Evolutionary conservation across 306 rosid genomes (phyloP), one percentile per base, ranked within the genome.

Genomic region (Quercus parvula): DNA sequence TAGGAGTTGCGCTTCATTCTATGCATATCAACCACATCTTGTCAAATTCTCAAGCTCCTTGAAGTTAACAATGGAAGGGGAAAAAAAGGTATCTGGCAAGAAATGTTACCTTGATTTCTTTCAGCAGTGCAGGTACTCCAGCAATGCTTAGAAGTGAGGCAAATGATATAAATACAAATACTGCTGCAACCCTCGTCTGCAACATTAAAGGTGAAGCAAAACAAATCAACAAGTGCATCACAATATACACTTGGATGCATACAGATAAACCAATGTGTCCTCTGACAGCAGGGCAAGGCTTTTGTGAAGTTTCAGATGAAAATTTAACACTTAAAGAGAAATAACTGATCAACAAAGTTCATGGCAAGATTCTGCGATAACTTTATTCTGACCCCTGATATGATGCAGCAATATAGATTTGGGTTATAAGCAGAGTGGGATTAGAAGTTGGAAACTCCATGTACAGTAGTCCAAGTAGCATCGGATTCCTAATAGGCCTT

Each of bases 181-280:
- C 77, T 56, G 99, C 98, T 25, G 97, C 99, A 85, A 95, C 99
- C 87, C 98, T 93, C 74, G 93, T 86, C 99, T 95, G 94, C 89
- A 86, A 85, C 75, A 57, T 28, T 71, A 62, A 56, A 49, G 61
- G 66, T 22, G 63, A 70, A 77, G 35, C 19, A 33, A 70, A 18
- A 77, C 64, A 81, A 78, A 41, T 51, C 15, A 77, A 55, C 49
- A 77, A 12, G 18, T 15, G n/a, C 71, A 56, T 31, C 28, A 72
- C 71, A 68, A 52, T 20, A 51, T 5, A 18, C 9, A 51, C 28
- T 56, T 18, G 28, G 63, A 31, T 27, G 74, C 55, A 55, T 44
- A 22, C 6, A 33, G n/a, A 78, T 56, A 74, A 28, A 51, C 58
- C 75, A 38, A 51, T 54, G 19, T 12, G 15, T 12, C 17, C n/a